These are phyloP conservation scores for Tetrapisispora iriomotensis DNA, from an alignment of 805 yeast genomes.

Conservation along the genomic window DNA sequence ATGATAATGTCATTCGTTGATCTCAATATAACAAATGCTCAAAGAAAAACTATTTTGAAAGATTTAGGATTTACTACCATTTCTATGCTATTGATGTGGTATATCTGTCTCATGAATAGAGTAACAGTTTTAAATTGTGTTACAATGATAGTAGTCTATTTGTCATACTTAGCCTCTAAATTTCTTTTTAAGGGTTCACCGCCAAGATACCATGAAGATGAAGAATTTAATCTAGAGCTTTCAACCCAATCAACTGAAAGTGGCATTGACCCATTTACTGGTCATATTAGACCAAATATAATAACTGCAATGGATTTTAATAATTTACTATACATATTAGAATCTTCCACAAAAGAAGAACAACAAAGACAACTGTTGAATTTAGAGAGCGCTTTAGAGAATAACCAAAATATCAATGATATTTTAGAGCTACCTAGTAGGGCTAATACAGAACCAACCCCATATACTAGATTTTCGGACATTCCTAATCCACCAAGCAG, in stretches of 20 bases:
- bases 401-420: neutral
- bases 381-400: neutral
- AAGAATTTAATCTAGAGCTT: slow-evolving; percentile 3
- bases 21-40: slow-evolving; percentile 11
- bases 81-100: slow-evolving; percentile 19
- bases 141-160: slow-evolving; percentile 20
- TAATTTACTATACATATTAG: slow-evolving; percentile 19
- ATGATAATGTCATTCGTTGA: slow-evolving; percentile 19
- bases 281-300: slow-evolving; percentile 21
- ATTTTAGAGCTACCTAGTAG: slow-evolving; percentile 1
- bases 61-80: slow-evolving; percentile 21
- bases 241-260: slow-evolving; percentile 2
- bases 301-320: slow-evolving; percentile 26
- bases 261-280: slow-evolving; percentile 2
- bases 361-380: neutral
- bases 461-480: slow-evolving; percentile 8
- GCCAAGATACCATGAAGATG: slow-evolving; percentile 1
- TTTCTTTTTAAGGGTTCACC: slow-evolving; percentile 6
- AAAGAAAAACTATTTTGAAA: slow-evolving; percentile 13
- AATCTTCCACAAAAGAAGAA: slow-evolving; percentile 3
- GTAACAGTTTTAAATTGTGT: slow-evolving; percentile 23
- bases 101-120: slow-evolving; percentile 15
- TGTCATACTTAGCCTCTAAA: slow-evolving; percentile 14
- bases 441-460: slow-evolving; percentile 15
- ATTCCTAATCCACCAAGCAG: slow-evolving; percentile 5